Conservation (phyloP, 768 basidiomycete genomes). For the Rhizopogon vulgaris region DNA sequence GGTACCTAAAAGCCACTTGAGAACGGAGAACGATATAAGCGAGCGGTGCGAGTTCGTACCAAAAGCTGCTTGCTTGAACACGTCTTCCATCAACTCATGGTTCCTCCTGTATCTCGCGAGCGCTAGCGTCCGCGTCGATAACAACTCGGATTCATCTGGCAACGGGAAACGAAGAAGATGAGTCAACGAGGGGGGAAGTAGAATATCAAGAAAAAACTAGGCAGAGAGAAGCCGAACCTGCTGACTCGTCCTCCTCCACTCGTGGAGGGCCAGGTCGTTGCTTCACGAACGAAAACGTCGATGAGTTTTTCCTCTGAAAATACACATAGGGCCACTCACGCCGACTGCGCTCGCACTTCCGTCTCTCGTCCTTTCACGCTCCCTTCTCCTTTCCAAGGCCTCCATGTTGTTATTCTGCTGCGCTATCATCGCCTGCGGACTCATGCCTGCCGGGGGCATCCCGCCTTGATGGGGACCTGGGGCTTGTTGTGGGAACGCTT, state of each 20-base stretch:
- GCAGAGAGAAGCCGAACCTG: slow-evolving; percentile 41
- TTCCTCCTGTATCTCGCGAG: slow-evolving; percentile 71
- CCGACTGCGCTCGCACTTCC: slow-evolving; percentile 35
- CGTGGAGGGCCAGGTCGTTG: slow-evolving; percentile 27
- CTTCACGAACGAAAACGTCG: slow-evolving; percentile 7
- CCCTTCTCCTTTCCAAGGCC: slow-evolving; percentile 56
- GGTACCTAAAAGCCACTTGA: slow-evolving; percentile 33
- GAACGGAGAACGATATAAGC: background rate
- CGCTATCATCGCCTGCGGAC: slow-evolving; percentile 56
- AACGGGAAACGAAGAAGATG: background rate
- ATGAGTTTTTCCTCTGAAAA: background rate
- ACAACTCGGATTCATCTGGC: slow-evolving; percentile 61
- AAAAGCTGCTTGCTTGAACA: slow-evolving; percentile 70
- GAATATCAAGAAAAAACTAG: background rate
- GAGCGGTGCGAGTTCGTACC: slow-evolving; percentile 22
- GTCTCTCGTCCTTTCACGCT: slow-evolving; percentile 50
- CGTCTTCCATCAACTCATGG: slow-evolving; percentile 80
- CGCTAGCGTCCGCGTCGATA: slow-evolving; percentile 69
- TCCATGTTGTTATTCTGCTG: slow-evolving; percentile 74
- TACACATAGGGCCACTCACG: slow-evolving; percentile 24
- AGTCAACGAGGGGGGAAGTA: background rate
- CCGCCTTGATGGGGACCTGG: slow-evolving; percentile 25
- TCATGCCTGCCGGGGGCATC: slow-evolving; percentile 26
- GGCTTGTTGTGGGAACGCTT: slow-evolving; percentile 37
- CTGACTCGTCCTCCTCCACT: slow-evolving; percentile 59